Evolutionary conservation across 495 filamentous ascomycete species (phyloP).

Genomic region (Daldinia childiae): DNA sequence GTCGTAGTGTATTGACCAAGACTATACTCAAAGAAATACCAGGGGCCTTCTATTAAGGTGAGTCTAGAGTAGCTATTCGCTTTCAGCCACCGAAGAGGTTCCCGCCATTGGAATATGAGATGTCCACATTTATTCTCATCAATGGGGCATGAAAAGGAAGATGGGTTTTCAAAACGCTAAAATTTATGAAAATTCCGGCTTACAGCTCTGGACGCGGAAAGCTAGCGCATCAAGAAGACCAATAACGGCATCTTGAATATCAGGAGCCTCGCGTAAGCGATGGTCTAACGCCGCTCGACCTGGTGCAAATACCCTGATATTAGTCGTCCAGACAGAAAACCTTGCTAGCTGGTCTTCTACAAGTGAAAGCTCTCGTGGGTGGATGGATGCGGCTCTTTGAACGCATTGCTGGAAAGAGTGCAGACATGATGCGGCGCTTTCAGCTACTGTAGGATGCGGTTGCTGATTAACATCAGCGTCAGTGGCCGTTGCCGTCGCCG

Average conservation of each 20-base stretch:
- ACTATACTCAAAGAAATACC: neutral
- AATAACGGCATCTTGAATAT: neutral
- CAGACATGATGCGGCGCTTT: neutral
- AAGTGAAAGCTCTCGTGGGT: slow-evolving; percentile 1
- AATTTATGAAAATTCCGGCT: neutral
- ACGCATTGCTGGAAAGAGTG: slow-evolving; percentile 5
- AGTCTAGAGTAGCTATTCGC: neutral
- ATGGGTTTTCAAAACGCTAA: neutral
- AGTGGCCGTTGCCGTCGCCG: neutral
- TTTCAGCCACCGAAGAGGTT: neutral
- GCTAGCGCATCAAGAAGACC: neutral
- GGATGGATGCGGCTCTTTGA: slow-evolving; percentile 2
- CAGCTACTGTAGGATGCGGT: neutral
- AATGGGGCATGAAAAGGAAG: neutral
- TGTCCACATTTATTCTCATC: neutral
- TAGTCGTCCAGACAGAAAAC: slow-evolving; percentile 19
- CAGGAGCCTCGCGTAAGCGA: slow-evolving; percentile 11
- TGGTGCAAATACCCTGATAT: slow-evolving; percentile 15
- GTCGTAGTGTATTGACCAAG: neutral
- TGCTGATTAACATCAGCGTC: neutral
- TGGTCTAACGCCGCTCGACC: slow-evolving; percentile 6
- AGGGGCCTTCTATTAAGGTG: neutral
- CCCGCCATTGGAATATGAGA: neutral
- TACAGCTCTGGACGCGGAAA: neutral
- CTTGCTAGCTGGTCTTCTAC: slow-evolving; percentile 19